Evolutionary conservation across 805 yeast species (phyloP), one percentile per base, ranked within the genome.

Genomic region (Kodamaea kakaduensis): DNA sequence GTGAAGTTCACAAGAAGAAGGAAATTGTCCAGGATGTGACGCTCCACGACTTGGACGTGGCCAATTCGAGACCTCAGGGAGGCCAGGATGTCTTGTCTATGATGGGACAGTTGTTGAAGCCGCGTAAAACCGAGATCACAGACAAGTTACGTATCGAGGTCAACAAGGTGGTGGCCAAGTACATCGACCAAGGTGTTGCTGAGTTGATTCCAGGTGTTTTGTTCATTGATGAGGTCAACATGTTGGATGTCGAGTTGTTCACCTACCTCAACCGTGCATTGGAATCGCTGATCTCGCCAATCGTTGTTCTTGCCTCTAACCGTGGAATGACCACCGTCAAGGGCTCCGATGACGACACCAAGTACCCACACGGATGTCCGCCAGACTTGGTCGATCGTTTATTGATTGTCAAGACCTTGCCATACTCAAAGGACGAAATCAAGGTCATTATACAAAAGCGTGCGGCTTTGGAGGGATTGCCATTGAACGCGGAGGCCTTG

Each of bases 21-120:
- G 97, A 93, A 63, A 88, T 90, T 50, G 95, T 93, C 14, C 99
- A 93, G 67, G 97, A 93, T 49, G 96, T 93, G 29, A 86, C 97
- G 3, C 73, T 93, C 50, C 97, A 93, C 59, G 99, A 93, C 59
- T 73, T 93, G 56, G 99, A 93, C 61, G 84, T 87, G 39, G 97
- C 97, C 32, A 93, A 93, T 57, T 89, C 97, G 2, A 77, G 93
- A 52, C 98, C 97, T 15, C 83, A 77, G 54, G 98, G 97, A 44
- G 98, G 98, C 32, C 98, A 93, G 64, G 96, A 87, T 53, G 93
- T 87, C 32, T 75, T 87, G 54, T 84, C 95, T 5, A 84, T 88
- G 89, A 87, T 87, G 96, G 95, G 97, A 29, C 97, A 93, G 66
- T 69, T 93, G 48, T 71, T 93, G 69, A 90, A 89, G 68, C 97